Conservation (phyloP, 1,284 basidiomycete genomes). For the Apiotrichum veenhuisii region DNA sequence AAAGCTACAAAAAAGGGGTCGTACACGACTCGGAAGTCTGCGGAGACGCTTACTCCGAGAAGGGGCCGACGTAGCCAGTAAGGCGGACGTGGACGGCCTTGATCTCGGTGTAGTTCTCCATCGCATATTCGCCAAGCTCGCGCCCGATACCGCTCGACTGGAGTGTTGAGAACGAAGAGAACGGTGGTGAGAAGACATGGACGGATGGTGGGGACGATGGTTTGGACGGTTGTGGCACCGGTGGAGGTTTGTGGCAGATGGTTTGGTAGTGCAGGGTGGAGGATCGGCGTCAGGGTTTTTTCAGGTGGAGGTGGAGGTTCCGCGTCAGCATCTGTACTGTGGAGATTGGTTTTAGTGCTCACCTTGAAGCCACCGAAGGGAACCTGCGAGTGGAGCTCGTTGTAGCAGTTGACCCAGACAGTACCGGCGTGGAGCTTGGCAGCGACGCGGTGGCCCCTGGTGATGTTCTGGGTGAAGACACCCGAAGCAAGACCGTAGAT, state of each 20-base stretch:
- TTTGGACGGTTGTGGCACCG: too few relatives aligned
- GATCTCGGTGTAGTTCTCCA: constrained; percentile 67
- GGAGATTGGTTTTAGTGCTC: neutral
- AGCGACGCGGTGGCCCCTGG: constrained; percentile 68
- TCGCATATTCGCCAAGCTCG: constrained; percentile 65
- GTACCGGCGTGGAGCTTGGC: constrained; percentile 72
- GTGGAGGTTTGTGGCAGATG: too few relatives aligned
- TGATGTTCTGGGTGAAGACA: constrained; percentile 77
- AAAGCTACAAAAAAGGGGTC: too few relatives aligned
- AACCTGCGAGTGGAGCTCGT: constrained; percentile 61
- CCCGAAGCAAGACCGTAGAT: constrained; percentile 82
- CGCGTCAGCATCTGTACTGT: too few relatives aligned
- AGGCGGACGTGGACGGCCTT: constrained; percentile 78
- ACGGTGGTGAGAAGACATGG: neutral
- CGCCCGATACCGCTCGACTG: constrained; percentile 13
- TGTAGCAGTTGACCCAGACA: constrained; percentile 67
- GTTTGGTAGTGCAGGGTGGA: too few relatives aligned
- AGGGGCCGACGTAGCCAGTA: constrained; percentile 20
- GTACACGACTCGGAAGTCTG: neutral
- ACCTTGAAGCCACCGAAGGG: constrained; percentile 88
- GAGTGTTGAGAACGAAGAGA: neutral
- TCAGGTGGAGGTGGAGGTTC: too few relatives aligned
- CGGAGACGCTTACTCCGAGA: neutral
- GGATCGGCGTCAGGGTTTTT: neutral
- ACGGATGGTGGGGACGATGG: neutral